Percentiles rank a stretch among this genome's conserved stretches.
Conservation (phyloP, 2,329 filamentous ascomycete species). For the Annulohypoxylon truncatum region DNA sequence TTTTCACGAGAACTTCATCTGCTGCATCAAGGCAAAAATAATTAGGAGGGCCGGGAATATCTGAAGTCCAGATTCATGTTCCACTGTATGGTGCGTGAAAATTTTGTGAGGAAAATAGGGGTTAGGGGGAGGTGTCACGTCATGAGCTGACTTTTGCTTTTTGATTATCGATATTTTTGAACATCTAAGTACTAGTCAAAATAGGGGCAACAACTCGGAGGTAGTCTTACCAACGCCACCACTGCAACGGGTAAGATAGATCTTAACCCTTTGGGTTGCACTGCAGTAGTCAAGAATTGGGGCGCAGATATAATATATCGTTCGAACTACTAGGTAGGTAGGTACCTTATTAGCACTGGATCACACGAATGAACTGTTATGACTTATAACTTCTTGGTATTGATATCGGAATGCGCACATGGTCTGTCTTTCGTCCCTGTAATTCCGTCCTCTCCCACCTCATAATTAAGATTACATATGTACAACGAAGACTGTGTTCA, state of each 20-base stretch:
- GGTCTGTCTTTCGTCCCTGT: neutral
- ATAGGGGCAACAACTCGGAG: neutral
- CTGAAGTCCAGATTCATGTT: too few relatives aligned
- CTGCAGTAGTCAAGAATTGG: neutral
- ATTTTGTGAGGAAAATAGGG: neutral
- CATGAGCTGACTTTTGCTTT: neutral
- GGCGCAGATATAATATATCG: neutral
- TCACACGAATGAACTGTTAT: neutral
- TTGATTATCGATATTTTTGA: neutral
- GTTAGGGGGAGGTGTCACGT: neutral
- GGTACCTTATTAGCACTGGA: neutral
- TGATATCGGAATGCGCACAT: neutral
- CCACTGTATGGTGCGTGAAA: neutral
- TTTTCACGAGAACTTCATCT: too few relatives aligned
- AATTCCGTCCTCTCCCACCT: neutral
- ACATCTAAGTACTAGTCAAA: neutral
- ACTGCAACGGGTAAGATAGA: neutral
- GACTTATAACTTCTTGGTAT: neutral
- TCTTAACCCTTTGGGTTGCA: neutral
- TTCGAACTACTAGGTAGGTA: neutral
- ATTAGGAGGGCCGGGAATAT: neutral
- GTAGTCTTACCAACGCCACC: neutral
- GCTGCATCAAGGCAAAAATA: too few relatives aligned
- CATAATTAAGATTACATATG: slow-evolving; percentile 39
- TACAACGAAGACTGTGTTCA: slow-evolving; percentile 29